phyloP scores from a whole-genome alignment of 2,329 filamentous ascomycete species.

The Gremmenia infestans region DNA sequence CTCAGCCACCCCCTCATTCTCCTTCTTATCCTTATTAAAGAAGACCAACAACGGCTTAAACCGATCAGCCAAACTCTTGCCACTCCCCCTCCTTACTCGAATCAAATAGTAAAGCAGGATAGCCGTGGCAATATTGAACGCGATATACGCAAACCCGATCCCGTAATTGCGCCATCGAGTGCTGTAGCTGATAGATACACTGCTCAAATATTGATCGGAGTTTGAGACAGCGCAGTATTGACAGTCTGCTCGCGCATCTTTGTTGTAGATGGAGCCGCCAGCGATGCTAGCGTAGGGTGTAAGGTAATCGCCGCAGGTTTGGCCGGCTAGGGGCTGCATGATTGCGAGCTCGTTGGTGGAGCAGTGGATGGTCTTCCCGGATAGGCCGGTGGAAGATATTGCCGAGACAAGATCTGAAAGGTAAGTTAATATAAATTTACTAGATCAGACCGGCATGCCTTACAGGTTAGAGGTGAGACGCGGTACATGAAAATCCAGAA shows the following conservation, averaged over 20 bases:
- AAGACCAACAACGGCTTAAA: constrained; percentile 9
- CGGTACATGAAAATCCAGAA: constrained; percentile 90
- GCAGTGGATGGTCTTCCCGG: constrained; percentile 61
- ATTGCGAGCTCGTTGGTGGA: constrained; percentile 62
- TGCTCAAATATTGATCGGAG: constrained; percentile 45
- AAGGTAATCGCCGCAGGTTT: constrained; percentile 58
- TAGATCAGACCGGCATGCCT: constrained; percentile 4
- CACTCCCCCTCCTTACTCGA: constrained; percentile 29
- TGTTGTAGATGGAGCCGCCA: constrained; percentile 52
- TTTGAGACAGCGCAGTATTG: constrained; percentile 54
- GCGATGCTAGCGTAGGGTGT: constrained; percentile 40
- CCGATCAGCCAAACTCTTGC: constrained; percentile 10
- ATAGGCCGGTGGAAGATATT: constrained; percentile 68
- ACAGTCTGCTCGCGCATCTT: constrained; percentile 45
- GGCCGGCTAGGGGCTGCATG: constrained; percentile 54
- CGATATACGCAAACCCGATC: constrained; percentile 52
- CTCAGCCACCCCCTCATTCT: neutral
- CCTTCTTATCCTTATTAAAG: constrained; percentile 15
- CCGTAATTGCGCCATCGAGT: constrained; percentile 67
- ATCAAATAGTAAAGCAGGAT: constrained; percentile 49
- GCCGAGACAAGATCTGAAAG: constrained; percentile 65
- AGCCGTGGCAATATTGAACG: constrained; percentile 50
- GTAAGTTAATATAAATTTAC: constrained; percentile 4
- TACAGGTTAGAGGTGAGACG: constrained; percentile 46
- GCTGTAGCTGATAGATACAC: constrained; percentile 46